Evolutionary conservation across 1,284 basidiomycete genomes (phyloP), one percentile per base, ranked within the genome.

Genomic region (Mycena sp.): DNA sequence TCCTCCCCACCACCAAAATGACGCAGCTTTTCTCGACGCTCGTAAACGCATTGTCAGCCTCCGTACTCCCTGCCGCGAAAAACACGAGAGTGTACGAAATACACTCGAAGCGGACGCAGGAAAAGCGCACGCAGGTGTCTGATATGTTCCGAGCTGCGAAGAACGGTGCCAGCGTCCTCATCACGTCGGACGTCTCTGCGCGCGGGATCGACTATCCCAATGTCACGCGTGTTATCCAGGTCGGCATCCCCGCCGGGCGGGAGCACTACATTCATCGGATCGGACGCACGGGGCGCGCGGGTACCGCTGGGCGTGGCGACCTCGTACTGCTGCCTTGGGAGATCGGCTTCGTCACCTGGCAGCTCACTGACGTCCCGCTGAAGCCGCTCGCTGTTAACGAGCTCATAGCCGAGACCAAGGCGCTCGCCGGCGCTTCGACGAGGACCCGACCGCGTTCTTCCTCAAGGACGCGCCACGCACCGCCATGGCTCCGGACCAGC

Each of bases 191-290:
- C 71, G 91, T 98, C 2, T 95, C 94, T 12, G 95, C 95, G 11
- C 88, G 95, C 60, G 95, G 95, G 21, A 89, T 98, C 61, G 94
- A 96, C 76, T 96, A 96, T 74, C 94, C 93, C 7, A 89, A 88
- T 25, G 94, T 98, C 23, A 96, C 95, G 0, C 89, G 96, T 28
- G 94, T 99, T 58, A 94, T 99, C 70, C 97, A 99, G 77, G 81
- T 99, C 58, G 95, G 97, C 61, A 81, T 93, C 5, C 95, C 97
- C 1, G 75, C 79, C 7, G 83, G 77, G 6, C 76, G 85, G 11
- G 92, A 96, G 48, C 87, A 92, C 71, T 99, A 99, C 76, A 84
- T 97, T 53, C 96, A 98, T 73, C 92, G 97, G 65, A 89, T 99
- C 49, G 95, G 96, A 2, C 86, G 96, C 64, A 98, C 97, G 0